Percentiles rank a stretch among this genome's conserved stretches.
phyloP scores from a whole-genome alignment of 2,329 filamentous ascomycete species.

The Rhinocladiella mackenziei region DNA sequence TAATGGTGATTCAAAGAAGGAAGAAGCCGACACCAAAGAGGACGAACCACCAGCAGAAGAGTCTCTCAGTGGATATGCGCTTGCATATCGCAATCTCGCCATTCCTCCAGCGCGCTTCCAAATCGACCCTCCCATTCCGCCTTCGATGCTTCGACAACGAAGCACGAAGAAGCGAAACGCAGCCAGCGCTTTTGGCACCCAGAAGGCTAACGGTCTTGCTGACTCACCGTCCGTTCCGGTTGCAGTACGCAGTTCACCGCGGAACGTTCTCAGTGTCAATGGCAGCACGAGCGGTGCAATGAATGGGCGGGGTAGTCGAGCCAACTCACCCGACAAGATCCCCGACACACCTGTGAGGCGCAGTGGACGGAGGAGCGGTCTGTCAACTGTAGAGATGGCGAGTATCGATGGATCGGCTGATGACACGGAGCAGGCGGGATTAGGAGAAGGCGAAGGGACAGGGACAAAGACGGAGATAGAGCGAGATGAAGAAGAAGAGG shows the following conservation, averaged over 20 bases:
- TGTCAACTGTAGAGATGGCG: slow-evolving; percentile 18
- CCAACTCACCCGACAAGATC: slow-evolving; percentile 10
- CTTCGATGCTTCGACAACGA: slow-evolving; percentile 26
- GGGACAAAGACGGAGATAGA: slow-evolving; percentile 17
- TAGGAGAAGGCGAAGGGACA: slow-evolving; percentile 7
- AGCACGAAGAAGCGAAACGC: slow-evolving; percentile 24
- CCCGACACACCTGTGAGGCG: slow-evolving; percentile 23
- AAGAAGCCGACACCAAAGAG: neutral
- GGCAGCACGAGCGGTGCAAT: slow-evolving; percentile 9
- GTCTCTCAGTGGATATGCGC: slow-evolving; percentile 25
- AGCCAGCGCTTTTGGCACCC: slow-evolving; percentile 17
- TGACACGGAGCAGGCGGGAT: slow-evolving; percentile 1
- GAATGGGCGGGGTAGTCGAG: slow-evolving; percentile 10
- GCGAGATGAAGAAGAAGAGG: slow-evolving; percentile 6
- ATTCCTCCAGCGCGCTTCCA: slow-evolving; percentile 29
- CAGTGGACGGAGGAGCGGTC: slow-evolving; percentile 24
- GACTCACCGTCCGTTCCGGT: slow-evolving; percentile 9
- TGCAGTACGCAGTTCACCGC: slow-evolving; percentile 26
- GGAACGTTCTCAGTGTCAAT: slow-evolving; percentile 21
- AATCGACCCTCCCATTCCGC: slow-evolving; percentile 30
- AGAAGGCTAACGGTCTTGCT: slow-evolving; percentile 9
- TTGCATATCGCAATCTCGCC: slow-evolving; percentile 23
- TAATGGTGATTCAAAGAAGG: slow-evolving; percentile 14
- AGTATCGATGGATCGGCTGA: slow-evolving; percentile 7
- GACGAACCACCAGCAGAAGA: slow-evolving; percentile 3